A percentile compares a stretch with the other conserved stretches of the same genome.
These are phyloP conservation scores for Evernia prunastri DNA, from an alignment of 495 filamentous ascomycete species.

Conservation along the genomic window DNA sequence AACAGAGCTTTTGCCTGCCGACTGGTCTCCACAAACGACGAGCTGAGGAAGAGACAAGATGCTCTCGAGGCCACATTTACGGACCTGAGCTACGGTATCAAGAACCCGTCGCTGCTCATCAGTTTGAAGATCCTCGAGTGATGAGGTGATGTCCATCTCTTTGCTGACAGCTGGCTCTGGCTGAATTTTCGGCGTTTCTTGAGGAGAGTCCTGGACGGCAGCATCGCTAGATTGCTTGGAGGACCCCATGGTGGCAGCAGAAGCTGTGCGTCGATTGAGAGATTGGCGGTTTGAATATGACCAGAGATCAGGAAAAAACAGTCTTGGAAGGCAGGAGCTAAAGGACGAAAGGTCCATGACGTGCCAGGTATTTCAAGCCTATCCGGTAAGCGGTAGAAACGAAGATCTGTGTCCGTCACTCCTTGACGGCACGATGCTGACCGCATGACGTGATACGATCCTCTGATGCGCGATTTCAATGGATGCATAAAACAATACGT, in stretches of 20 bases:
- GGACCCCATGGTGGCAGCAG: not conserved
- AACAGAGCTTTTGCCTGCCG: slow-evolving; percentile 66
- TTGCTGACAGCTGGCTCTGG: not conserved
- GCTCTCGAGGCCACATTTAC: slow-evolving; percentile 30
- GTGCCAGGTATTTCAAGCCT: not conserved
- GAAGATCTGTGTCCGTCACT: not conserved
- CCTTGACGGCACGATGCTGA: not conserved
- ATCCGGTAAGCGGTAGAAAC: not conserved
- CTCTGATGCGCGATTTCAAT: not conserved
- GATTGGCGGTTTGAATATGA: not conserved
- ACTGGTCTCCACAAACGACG: slow-evolving; percentile 68
- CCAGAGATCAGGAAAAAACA: not conserved
- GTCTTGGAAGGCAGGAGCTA: not conserved
- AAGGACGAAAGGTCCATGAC: not conserved
- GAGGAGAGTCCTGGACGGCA: not conserved
- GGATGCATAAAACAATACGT: not conserved
- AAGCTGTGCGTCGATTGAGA: not conserved
- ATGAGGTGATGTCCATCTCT: slow-evolving; percentile 14
- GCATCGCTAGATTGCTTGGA: not conserved
- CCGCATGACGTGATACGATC: not conserved
- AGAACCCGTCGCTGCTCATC: slow-evolving; percentile 32
- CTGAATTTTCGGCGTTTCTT: not conserved
- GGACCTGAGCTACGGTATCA: slow-evolving; percentile 31
- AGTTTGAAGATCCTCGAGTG: slow-evolving; percentile 16
- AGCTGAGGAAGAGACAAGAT: slow-evolving; percentile 53